Evolutionary conservation across 345 rosid species (phyloP), one percentile per base, ranked within the genome.

Genomic region (Mallotus nudiflorus): DNA sequence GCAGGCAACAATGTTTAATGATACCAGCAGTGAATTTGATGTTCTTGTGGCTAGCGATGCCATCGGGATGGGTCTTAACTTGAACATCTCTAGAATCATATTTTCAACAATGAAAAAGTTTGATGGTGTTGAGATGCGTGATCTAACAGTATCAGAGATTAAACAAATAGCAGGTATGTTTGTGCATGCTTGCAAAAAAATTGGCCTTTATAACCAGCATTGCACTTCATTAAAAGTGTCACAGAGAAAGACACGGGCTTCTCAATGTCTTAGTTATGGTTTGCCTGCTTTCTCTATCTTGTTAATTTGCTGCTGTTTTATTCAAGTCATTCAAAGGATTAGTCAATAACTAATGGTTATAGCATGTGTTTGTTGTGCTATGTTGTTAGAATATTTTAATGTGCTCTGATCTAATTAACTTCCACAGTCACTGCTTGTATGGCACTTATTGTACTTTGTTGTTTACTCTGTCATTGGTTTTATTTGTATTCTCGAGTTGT

Each of bases 21-120:
- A 93, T 55, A 85, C 73, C 70, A 84, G 83, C 77, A 91, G 86
- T 64, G 90, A 88, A 80, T 87, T 88, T 78, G 98, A 93, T 81
- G 96, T 93, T 75, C 96, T 93, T 82, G 98, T 93, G 77, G 94
- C 98, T 44, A 91, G 97, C 81, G 98, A 93, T 82, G 98, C 98
- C 66, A 91, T 93, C 62, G 98, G 97, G 74, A 93, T 93, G 98
- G 96, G 98, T 54, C 94, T 93, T 68, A 93, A 93, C 76, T 83
- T 93, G 72, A 89, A 91, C 62, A 93, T 93, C 63, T 91, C 98
- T 49, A 86, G 96, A 83, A 87, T 93, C 39, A 87, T 93, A 77
- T 93, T 93, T 80, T 85, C 97, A 56, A 83, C 91, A 5, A 78
- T 93, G 83, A 28, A 82, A 70, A 93, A 93, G 71, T 91, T 79